phyloP scores from a whole-genome alignment of 2,329 filamentous ascomycete genomes.

The Sordariomycetes sp. region DNA sequence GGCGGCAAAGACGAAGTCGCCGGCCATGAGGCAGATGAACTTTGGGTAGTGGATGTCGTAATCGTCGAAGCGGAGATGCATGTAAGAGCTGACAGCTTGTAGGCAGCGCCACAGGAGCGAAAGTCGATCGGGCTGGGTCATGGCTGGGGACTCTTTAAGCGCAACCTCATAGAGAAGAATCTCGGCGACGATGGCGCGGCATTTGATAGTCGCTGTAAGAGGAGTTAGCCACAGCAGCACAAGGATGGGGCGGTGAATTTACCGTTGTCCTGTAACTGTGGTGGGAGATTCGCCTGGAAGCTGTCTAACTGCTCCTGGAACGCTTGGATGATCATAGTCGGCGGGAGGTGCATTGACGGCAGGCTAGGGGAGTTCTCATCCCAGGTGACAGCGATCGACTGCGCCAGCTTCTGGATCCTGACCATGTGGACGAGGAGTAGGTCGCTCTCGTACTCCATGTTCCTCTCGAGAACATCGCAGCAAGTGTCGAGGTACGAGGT shows the following conservation, averaged over 20 bases:
- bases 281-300: conserved; percentile 23
- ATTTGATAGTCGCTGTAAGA: conserved; percentile 23
- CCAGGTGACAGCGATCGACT: conserved; percentile 32
- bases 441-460: conserved; percentile 31
- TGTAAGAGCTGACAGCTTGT: conserved; percentile 26
- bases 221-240: not conserved
- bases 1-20: conserved; percentile 35
- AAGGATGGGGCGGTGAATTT: not conserved
- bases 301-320: conserved; percentile 32
- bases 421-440: conserved; percentile 32
- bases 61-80: conserved; percentile 21
- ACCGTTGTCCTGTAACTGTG: conserved; percentile 18
- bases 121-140: conserved; percentile 27
- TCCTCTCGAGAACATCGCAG: conserved; percentile 28
- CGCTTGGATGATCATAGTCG: conserved; percentile 27
- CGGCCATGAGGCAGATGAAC: conserved; percentile 31
- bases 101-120: conserved; percentile 35
- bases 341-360: conserved; percentile 23
- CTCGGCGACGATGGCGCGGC: conserved; percentile 32
- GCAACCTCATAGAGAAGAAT: conserved; percentile 35
- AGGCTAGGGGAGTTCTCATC: conserved; percentile 15
- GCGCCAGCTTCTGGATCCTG: conserved; percentile 34
- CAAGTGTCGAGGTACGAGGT: conserved; percentile 30
- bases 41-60: conserved; percentile 23
- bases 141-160: conserved; percentile 24